These are phyloP conservation scores for Tetrapisispora taiwanensis DNA, from an alignment of 805 yeast species.

Conservation along the genomic window DNA sequence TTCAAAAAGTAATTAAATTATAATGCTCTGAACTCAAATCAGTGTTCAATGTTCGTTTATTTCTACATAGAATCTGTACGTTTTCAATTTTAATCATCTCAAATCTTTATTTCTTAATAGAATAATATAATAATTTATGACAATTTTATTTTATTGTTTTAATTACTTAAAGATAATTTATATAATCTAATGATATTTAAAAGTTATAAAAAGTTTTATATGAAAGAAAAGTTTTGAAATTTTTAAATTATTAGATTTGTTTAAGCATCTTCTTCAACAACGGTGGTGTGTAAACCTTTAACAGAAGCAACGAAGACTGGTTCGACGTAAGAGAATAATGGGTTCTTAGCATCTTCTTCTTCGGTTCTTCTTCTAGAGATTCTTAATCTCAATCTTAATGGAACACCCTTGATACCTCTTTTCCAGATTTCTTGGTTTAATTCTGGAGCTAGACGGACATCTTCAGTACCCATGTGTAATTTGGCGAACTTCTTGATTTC, in stretches of 20 bases:
- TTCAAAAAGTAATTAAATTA: too few relatives aligned
- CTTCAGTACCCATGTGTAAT: slow-evolving; percentile 98
- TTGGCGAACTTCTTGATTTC: slow-evolving; percentile 98
- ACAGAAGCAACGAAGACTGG: slow-evolving; percentile 88
- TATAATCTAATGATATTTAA: slow-evolving; percentile 1
- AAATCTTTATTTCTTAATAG: too few relatives aligned
- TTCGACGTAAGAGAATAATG: slow-evolving; percentile 96
- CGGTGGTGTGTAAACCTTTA: slow-evolving; percentile 97
- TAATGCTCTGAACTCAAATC: too few relatives aligned
- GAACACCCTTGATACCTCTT: slow-evolving; percentile 99
- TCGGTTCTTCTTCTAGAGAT: slow-evolving; percentile 99
- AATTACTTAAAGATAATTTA: slow-evolving; percentile 2
- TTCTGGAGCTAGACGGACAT: slow-evolving; percentile 98
- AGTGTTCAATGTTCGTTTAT: too few relatives aligned
- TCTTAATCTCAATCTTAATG: slow-evolving; percentile 95
- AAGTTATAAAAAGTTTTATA: background rate
- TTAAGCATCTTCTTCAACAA: slow-evolving; percentile 70
- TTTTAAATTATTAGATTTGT: slow-evolving; percentile 3
- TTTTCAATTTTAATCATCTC: too few relatives aligned
- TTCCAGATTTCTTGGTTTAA: slow-evolving; percentile 98
- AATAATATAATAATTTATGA: background rate
- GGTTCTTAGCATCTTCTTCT: slow-evolving; percentile 98
- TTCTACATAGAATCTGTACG: too few relatives aligned
- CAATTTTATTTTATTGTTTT: slow-evolving; percentile 3
- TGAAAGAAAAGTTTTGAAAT: background rate